Evolutionary conservation across 495 filamentous ascomycete species (phyloP).

Genomic region (Xylaria castorea): DNA sequence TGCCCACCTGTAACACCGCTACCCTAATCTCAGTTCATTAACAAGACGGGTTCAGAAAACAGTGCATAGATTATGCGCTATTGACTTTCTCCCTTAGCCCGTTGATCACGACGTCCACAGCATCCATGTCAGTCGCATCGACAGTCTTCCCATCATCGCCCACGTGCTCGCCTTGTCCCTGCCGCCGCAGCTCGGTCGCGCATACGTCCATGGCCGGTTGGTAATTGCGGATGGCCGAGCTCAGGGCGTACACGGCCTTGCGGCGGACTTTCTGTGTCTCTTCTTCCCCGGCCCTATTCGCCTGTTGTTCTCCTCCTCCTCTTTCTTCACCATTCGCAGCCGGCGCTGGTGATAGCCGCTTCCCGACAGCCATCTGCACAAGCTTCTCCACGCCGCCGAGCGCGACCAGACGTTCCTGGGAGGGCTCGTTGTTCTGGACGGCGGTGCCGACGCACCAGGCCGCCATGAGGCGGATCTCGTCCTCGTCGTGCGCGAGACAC

Average conservation of each 20-base stretch:
- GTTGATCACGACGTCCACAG: conserved; percentile 74
- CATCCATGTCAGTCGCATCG: conserved; percentile 85
- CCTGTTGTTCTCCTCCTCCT: conserved; percentile 8
- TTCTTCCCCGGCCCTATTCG: conserved; percentile 30
- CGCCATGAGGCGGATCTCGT: conserved; percentile 77
- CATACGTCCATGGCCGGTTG: conserved; percentile 75
- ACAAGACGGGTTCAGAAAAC: neutral
- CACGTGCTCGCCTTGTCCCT: conserved; percentile 51
- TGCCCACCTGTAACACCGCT: neutral
- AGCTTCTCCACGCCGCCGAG: conserved; percentile 74
- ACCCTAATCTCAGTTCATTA: neutral
- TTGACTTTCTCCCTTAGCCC: conserved; percentile 64
- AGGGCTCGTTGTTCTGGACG: conserved; percentile 90
- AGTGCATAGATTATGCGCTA: conserved; percentile 28
- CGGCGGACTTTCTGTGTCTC: conserved; percentile 70
- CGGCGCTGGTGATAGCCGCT: conserved; percentile 27
- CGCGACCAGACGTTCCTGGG: conserved; percentile 77
- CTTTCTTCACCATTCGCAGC: conserved; percentile 24
- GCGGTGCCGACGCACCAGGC: conserved; percentile 94
- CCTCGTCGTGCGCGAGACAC: conserved; percentile 69
- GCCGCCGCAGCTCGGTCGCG: conserved; percentile 63
- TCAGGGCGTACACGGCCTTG: conserved; percentile 89
- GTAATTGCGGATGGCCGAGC: conserved; percentile 82
- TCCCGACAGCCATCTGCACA: conserved; percentile 64
- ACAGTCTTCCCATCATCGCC: conserved; percentile 46